phyloP scores from a whole-genome alignment of 257 asterid species.

The Cordia subcordata region DNA sequence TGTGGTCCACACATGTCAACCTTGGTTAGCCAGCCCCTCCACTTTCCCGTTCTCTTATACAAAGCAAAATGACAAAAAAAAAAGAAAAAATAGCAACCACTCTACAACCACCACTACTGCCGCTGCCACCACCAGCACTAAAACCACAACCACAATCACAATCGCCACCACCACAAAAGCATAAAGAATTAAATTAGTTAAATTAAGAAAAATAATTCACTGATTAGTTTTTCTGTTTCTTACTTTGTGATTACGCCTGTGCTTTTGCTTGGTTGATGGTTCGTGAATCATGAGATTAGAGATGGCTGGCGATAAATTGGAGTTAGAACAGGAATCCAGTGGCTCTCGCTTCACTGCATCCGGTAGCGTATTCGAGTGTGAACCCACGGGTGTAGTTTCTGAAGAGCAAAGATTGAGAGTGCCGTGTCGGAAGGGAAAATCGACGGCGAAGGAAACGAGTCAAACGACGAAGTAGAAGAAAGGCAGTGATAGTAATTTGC shows the following conservation, averaged over 20 bases:
- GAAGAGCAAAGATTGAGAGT: constrained; percentile 52
- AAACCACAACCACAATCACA: no score
- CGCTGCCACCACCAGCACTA: no score
- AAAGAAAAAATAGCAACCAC: no score
- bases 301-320: constrained; percentile 39
- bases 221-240: not conserved
- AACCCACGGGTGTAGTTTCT: constrained; percentile 33
- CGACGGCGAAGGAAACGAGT: constrained; percentile 42
- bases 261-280: constrained; percentile 61
- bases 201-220: not conserved
- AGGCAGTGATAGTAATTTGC: no score
- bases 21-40: no score
- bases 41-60: no score
- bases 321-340: constrained; percentile 35
- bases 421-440: constrained; percentile 54
- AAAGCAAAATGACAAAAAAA: no score
- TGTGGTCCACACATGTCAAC: no score
- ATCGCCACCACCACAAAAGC: no score
- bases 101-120: no score
- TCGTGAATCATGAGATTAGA: constrained; percentile 33
- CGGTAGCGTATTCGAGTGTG: constrained; percentile 23
- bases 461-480: no score
- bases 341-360: constrained; percentile 70
- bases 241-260: constrained; percentile 38
- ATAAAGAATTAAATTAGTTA: no score